phyloP scores from a whole-genome alignment of 2,329 filamentous ascomycete species.

The Arthrobotrys sphaeroides region DNA sequence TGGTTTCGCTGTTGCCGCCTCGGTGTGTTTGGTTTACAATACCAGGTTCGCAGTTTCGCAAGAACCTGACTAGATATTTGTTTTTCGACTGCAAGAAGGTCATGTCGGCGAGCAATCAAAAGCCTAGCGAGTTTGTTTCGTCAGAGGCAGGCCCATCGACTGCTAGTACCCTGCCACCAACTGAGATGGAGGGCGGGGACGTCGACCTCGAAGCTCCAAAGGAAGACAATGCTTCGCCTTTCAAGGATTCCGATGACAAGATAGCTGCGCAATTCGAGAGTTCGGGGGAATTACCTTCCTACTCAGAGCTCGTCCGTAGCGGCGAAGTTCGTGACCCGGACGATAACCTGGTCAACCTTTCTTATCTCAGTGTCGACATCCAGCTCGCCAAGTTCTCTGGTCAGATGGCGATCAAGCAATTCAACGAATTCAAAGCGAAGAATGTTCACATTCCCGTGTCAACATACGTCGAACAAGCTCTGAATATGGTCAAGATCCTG shows the following conservation, averaged over 20 bases:
- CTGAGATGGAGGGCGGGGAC: not conserved
- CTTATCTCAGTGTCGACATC: slow-evolving; percentile 21
- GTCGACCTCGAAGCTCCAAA: not conserved
- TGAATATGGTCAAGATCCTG: slow-evolving; percentile 18
- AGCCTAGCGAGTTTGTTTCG: slow-evolving; percentile 5
- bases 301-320: slow-evolving; percentile 17
- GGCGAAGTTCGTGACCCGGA: slow-evolving; percentile 20
- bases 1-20: not conserved
- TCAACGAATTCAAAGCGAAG: slow-evolving; percentile 8
- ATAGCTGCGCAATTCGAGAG: slow-evolving; percentile 22
- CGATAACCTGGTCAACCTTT: not conserved
- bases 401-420: slow-evolving; percentile 15
- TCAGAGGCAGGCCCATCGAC: slow-evolving; percentile 24
- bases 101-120: slow-evolving; percentile 4
- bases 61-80: too few relatives aligned
- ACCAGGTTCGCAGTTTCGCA: too few relatives aligned
- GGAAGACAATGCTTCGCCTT: not conserved
- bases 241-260: slow-evolving; percentile 11
- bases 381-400: slow-evolving; percentile 22
- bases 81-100: too few relatives aligned
- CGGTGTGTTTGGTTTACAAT: not conserved
- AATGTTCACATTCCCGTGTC: not conserved
- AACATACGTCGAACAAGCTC: slow-evolving; percentile 3
- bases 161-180: not conserved
- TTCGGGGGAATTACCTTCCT: slow-evolving; percentile 18